Base-by-base conservation (phyloP, 139 green algal species). In the Dunaliella sp. region DNA sequence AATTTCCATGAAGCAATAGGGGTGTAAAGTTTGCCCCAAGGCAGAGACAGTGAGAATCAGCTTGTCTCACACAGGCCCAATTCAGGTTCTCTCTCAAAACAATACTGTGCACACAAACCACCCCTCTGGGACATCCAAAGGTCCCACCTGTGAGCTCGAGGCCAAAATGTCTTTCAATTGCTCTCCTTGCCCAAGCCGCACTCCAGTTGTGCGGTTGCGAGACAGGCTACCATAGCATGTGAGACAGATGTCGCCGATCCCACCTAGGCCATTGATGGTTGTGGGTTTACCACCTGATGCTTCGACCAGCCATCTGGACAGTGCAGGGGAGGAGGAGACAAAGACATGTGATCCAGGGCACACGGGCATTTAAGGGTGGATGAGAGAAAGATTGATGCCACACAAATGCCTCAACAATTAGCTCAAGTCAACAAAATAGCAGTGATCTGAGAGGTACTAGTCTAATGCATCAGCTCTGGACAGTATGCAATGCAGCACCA, bases 161-260 rank as follows among this genome's bases (percentile, higher is more conserved):
- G 88, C 91, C 3, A 99, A 79, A 80, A 99, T 99, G 57, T 85
- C 81, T 26, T 78, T 33, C 81, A 99, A 89, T 65, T 84, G 91
- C 90, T 99, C 97, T 0, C 97, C 97, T 0, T 89, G 80, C 0
- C 97, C 97, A 38, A 99, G 91, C 33, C 96, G 88, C n/a, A 99
- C 92, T 12, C 97, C 97, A 48, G 95, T 91, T 0, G 83, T 80
- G 34, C 97, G 93, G 91, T 99, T 99, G 82, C 97, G 94, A 0
- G 92, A 97, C 22, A 99, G 92, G 86, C 88, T 93, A 31, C 98
- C 97, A 84, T 99, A 99, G 92, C 97, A 99, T 7, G 97, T 99
- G 75, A 99, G 94, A 96, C 99, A 99, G 90, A 99, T 99, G 91
- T 99, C 97, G 0, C 97, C 97, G 80, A 99, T 90, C 0, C 97